phyloP scores from a whole-genome alignment of 352 stramenopile genomes.

The Elongisporangium prolatum region DNA sequence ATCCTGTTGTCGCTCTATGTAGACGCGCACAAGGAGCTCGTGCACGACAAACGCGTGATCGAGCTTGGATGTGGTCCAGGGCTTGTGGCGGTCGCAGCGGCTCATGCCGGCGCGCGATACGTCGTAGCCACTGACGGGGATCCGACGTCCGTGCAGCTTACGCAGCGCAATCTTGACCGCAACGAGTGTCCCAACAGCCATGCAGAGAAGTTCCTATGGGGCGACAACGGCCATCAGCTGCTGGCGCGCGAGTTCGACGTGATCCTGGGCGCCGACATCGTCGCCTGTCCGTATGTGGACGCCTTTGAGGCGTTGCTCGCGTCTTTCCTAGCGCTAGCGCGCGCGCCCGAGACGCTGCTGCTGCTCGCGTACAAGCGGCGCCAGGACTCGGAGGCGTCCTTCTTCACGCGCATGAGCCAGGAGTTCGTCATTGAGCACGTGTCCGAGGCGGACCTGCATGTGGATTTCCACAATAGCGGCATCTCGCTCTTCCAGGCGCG shows the following conservation, averaged over 20 bases:
- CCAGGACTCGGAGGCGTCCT: conserved; percentile 52
- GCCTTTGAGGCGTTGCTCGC: conserved; percentile 59
- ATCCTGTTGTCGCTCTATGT: conserved; percentile 79
- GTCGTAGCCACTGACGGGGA: conserved; percentile 77
- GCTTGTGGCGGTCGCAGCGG: conserved; percentile 67
- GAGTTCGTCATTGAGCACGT: conserved; percentile 46
- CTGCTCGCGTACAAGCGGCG: conserved; percentile 78
- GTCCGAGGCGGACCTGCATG: conserved; percentile 38
- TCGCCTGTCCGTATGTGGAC: conserved; percentile 73
- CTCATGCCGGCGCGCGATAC: conserved; percentile 30
- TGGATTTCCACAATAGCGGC: conserved; percentile 60
- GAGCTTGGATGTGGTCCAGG: conserved; percentile 73
- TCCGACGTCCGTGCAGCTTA: conserved; percentile 54
- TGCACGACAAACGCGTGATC: conserved; percentile 53
- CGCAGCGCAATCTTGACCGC: conserved; percentile 45
- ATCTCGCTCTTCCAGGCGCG: conserved; percentile 61
- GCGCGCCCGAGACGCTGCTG: conserved; percentile 30
- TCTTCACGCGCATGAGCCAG: conserved; percentile 51
- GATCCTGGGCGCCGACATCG: conserved; percentile 76
- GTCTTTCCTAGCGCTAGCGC: conserved; percentile 42
- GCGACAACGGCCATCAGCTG: conserved; percentile 28
- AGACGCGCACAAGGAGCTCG: conserved; percentile 37
- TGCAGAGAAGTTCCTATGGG: conserved; percentile 59
- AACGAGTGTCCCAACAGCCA: conserved; percentile 23
- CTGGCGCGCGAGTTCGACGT: conserved; percentile 47